Conservation (phyloP, 2,329 filamentous ascomycete species). For the Onygenales sp. region DNA sequence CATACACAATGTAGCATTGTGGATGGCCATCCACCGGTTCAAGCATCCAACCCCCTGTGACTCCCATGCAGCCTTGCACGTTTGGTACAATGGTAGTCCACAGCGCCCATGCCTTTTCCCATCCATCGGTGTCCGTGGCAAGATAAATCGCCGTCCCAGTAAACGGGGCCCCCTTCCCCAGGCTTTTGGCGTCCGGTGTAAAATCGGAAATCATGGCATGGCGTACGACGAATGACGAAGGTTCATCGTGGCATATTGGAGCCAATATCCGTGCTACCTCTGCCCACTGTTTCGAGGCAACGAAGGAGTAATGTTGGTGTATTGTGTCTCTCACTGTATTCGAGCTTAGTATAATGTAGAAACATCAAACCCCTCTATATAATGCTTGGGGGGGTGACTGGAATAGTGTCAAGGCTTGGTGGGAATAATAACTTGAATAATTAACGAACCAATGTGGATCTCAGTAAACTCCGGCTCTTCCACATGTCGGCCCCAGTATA, state of each 20-base stretch:
- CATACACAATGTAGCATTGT: slow-evolving; percentile 23
- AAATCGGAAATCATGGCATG: slow-evolving; percentile 18
- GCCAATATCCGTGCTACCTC: slow-evolving; percentile 9
- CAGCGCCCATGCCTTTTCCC: slow-evolving; percentile 18
- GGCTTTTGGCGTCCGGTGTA: slow-evolving; percentile 13
- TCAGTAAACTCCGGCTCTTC: slow-evolving; percentile 21
- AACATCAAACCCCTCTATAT: not conserved
- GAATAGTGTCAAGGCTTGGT: not conserved
- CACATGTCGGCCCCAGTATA: slow-evolving; percentile 24
- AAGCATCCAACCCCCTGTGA: slow-evolving; percentile 23
- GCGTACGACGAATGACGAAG: slow-evolving; percentile 9
- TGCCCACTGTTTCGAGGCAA: slow-evolving; percentile 16
- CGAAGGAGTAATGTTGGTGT: slow-evolving; percentile 15
- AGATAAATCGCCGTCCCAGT: slow-evolving; percentile 26
- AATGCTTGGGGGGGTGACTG: no score
- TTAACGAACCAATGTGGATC: slow-evolving; percentile 20
- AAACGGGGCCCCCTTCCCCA: slow-evolving; percentile 17
- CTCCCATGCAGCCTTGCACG: slow-evolving; percentile 23
- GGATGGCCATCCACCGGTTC: slow-evolving; percentile 21
- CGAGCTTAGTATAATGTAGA: not conserved
- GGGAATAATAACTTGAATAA: slow-evolving; percentile 2
- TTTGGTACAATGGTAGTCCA: slow-evolving; percentile 18
- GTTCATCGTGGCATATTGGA: slow-evolving; percentile 2
- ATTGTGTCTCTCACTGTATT: slow-evolving; percentile 13
- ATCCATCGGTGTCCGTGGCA: slow-evolving; percentile 11